These are phyloP conservation scores for Pseudocercospora fuligena DNA, from an alignment of 2,329 filamentous ascomycete genomes.

Conservation along the genomic window DNA sequence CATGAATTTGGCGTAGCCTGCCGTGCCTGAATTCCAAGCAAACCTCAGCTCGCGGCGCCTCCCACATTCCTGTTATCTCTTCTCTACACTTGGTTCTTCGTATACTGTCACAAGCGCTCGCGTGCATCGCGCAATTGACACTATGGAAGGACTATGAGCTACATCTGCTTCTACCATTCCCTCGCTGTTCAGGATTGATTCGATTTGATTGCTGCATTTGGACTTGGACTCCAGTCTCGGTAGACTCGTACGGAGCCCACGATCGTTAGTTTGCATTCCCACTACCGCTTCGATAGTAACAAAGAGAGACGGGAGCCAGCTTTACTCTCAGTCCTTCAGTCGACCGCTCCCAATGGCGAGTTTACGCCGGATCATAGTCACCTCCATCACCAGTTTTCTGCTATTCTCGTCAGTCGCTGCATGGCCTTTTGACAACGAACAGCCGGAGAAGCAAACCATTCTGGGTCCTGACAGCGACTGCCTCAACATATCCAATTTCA, in stretches of 20 bases:
- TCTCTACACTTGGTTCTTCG: too few species aligned
- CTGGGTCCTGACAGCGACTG: neutral
- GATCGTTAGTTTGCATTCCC: neutral
- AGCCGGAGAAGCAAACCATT: neutral
- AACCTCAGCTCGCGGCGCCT: neutral
- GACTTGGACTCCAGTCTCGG: too few species aligned
- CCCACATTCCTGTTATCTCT: neutral
- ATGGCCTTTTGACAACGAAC: neutral
- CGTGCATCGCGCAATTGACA: too few species aligned
- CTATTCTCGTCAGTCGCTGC: neutral
- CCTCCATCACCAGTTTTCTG: neutral
- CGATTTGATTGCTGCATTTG: too few species aligned
- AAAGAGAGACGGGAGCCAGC: too few species aligned
- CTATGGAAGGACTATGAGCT: neutral
- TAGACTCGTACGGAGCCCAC: neutral
- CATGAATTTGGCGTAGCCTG: neutral
- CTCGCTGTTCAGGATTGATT: neutral
- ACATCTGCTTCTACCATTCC: neutral
- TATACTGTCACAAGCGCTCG: neutral
- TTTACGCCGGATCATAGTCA: neutral
- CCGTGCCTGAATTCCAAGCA: neutral
- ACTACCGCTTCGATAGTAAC: too few species aligned
- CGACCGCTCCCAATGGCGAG: neutral
- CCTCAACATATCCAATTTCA: neutral
- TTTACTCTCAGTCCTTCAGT: too few species aligned